Base-by-base conservation (phyloP, 116 monocot genomes). In the Papilionanthe hybrid region DNA sequence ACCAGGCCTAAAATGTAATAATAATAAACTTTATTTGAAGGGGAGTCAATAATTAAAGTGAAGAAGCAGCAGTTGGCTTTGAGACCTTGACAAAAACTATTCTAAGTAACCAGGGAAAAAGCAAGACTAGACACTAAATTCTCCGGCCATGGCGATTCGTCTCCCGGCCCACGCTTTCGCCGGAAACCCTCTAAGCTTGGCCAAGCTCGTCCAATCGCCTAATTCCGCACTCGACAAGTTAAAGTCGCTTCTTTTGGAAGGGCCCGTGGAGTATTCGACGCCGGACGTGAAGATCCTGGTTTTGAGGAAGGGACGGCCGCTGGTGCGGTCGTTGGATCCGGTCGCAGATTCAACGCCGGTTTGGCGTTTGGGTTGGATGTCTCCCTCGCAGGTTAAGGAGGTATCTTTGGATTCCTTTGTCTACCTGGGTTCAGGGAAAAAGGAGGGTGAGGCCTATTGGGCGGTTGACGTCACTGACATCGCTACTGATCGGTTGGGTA, bases 101-200 rank as follows among this genome's bases (percentile, higher is more conserved):
- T 37, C 11, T 2, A 18, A 53, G 17, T 15, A 53, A 4, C 15
- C 15, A 17, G 18, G 53, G 4, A 18, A 17, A 53, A 53, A 53
- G 53, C 53, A 17, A 53, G 18, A 53, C 17, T 53, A 1, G 53
- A 18, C n/a, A n/a, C n/a, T 17, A 15, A 9, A 49, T 53, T 2
- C 18, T 53, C 53, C 53, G 53, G 53, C 80, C 81, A 91, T 91
- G 91, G 68, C 88, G 29, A 81, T 83, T 83, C 48, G 47, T 11
- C 86, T 90, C 66, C 77, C 72, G 23, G 17, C 88, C 76, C 92
- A 95, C 77, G 92, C 90, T 81, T 95, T 90, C 83, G 95, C 95
- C 49, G 90, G 84, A 28, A 90, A 92, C 82, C 92, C 90, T 2
- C 87, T 90, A 13, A 57, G 55, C 37, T 72, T 86, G 41, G 53